Evolutionary conservation across 139 green algal species (phyloP), one percentile per base, ranked within the genome.

Genomic region (Edaphochlamys debaryana): DNA sequence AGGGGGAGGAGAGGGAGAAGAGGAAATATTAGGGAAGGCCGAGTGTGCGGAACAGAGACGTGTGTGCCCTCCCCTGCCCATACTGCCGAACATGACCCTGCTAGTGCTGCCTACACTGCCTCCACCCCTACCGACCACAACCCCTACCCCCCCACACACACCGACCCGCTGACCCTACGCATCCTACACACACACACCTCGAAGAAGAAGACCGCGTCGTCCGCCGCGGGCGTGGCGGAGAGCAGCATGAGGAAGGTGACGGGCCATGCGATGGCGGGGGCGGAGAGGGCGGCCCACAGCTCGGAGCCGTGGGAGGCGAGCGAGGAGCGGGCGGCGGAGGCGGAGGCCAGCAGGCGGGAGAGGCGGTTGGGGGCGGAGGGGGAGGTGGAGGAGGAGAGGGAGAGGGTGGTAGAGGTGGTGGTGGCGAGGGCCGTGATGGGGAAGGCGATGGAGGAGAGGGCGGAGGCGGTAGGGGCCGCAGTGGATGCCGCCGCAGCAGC

Each of bases 161-260:
- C 48, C 48, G 11, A 54, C 48, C 48, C 48, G 48, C 48, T 15
- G 20, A 58, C 50, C 5, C 50, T 19, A 19, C 5, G 20, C 2
- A 9, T 3, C 50, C 2, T 22, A 2, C 50, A 22, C 50, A 4
- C 50, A 17, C 50, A 2, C 50, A 58, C 50, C 56, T 63, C 56
- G 56, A 71, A 87, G 50, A 64, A 87, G 82, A 87, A 87, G 37
- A 87, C 50, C 29, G 82, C 82, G 41, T 66, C 42, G 72, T 87
- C 82, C 3, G 76, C 76, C 0, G 69, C 73, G 67, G 84, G 77
- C 58, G 77, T 88, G 40, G 78, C 76, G 30, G 32, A 52, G 64
- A 79, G 82, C 70, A 82, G 30, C 23, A 87, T 68, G 3, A 87
- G 67, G 58, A 90, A 90, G 25, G 79, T 4, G 25, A 82, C 72